phyloP scores from a whole-genome alignment of 2,329 filamentous ascomycete species.

The Fusarium pseudonygamai region DNA sequence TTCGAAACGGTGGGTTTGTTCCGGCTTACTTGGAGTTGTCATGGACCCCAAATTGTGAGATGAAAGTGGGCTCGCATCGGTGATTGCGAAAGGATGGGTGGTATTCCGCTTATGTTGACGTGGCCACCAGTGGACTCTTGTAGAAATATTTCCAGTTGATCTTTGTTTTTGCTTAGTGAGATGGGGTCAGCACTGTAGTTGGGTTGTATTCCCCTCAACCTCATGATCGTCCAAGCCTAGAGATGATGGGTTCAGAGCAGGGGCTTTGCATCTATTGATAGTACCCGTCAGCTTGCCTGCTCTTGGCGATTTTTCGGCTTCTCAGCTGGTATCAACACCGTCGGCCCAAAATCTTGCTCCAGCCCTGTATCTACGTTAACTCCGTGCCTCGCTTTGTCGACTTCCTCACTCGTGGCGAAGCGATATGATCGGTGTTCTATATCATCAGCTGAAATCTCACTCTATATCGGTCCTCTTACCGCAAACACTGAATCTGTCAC shows the following conservation, averaged over 20 bases:
- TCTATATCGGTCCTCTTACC: neutral
- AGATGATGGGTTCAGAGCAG: neutral
- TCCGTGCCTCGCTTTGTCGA: neutral
- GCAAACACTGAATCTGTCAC: conserved; percentile 31
- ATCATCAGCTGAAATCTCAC: neutral
- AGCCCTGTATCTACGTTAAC: conserved; percentile 23
- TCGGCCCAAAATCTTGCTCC: conserved; percentile 35
- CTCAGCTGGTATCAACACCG: conserved; percentile 6
- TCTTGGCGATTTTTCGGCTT: neutral
- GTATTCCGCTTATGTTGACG: conserved; percentile 11
- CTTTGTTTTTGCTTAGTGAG: conserved; percentile 12
- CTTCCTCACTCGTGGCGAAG: conserved; percentile 19
- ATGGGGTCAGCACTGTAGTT: neutral
- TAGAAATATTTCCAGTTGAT: neutral
- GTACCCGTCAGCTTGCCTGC: neutral
- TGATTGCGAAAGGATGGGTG: neutral
- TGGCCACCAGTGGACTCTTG: neutral
- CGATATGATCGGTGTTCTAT: conserved; percentile 30
- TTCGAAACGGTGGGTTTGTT: neutral
- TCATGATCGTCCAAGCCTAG: neutral
- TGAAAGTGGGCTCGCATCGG: neutral
- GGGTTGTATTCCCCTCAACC: neutral
- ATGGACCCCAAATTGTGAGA: neutral
- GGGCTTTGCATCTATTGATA: neutral
- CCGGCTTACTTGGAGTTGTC: neutral